Evolutionary conservation across 2,329 filamentous ascomycete genomes (phyloP).

Genomic region (Neurospora sp.): DNA sequence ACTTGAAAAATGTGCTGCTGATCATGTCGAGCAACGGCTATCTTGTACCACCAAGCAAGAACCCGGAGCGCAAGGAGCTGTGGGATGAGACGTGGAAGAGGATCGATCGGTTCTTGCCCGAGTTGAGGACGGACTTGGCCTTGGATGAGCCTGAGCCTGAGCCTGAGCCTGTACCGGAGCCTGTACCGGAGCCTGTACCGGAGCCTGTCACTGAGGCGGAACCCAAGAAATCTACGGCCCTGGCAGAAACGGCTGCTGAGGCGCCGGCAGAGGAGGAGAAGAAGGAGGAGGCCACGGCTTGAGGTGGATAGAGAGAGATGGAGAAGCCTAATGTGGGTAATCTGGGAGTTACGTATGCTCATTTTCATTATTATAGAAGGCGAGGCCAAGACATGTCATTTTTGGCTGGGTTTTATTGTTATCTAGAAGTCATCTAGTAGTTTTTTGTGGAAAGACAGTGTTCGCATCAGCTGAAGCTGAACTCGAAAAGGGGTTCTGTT

Average conservation of each 20-base stretch:
- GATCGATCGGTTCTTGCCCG: slow-evolving; percentile 55
- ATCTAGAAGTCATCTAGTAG: neutral
- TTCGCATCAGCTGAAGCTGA: neutral
- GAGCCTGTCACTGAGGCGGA: slow-evolving; percentile 6
- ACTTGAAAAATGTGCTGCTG: slow-evolving; percentile 88
- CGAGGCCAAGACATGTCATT: slow-evolving; percentile 1
- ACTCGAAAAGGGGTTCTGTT: neutral
- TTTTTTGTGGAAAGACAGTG: neutral
- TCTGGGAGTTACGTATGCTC: neutral
- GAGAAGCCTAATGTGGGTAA: neutral
- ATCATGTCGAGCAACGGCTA: slow-evolving; percentile 90
- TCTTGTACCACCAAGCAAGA: slow-evolving; percentile 58
- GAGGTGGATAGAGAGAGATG: neutral
- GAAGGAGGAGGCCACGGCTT: neutral
- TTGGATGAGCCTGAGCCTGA: slow-evolving; percentile 33
- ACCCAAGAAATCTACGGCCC: neutral
- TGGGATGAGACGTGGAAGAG: slow-evolving; percentile 57
- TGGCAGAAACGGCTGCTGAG: neutral
- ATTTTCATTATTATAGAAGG: neutral
- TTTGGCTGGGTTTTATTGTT: neutral
- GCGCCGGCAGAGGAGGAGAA: neutral
- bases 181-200: slow-evolving; percentile 2
- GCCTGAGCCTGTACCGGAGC: slow-evolving; percentile 16
- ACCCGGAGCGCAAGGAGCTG: slow-evolving; percentile 44
- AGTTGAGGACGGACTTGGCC: slow-evolving; percentile 46